Conservation (phyloP, 371 early-diverging fungal species). For the Lichtheimia corymbifera region DNA sequence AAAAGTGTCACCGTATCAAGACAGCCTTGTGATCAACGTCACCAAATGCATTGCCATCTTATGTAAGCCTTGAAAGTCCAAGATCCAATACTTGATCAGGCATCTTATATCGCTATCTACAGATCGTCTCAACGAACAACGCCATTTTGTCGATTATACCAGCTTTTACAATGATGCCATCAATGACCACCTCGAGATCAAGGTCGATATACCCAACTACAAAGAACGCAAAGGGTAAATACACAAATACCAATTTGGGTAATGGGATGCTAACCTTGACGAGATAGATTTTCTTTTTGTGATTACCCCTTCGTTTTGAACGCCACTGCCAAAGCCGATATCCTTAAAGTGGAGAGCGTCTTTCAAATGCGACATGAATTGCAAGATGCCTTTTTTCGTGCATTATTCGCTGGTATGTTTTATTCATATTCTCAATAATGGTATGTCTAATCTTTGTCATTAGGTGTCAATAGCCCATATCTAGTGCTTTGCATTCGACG, state of each 20-base stretch:
- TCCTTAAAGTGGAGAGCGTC: conserved; percentile 80
- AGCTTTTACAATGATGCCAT: conserved; percentile 77
- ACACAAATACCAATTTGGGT: neutral
- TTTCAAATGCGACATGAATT: conserved; percentile 75
- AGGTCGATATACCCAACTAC: conserved; percentile 80
- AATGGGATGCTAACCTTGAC: neutral
- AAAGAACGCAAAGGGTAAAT: conserved; percentile 66
- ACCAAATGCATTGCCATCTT: conserved; percentile 47
- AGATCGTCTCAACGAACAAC: conserved; percentile 53
- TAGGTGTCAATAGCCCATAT: conserved; percentile 86
- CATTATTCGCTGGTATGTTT: conserved; percentile 69
- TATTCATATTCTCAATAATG: neutral
- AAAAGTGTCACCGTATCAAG: conserved; percentile 34
- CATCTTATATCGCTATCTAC: neutral
- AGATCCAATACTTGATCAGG: neutral
- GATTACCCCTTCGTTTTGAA: conserved; percentile 80
- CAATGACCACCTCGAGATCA: conserved; percentile 77
- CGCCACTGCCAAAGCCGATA: conserved; percentile 78
- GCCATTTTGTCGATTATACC: conserved; percentile 47
- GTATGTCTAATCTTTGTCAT: conserved; percentile 8
- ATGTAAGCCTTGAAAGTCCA: conserved; percentile 29
- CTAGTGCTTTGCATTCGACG: conserved; percentile 82
- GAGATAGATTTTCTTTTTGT: conserved; percentile 69
- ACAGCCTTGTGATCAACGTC: conserved; percentile 41
- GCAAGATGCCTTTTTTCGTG: conserved; percentile 80